A percentile compares a stretch with the other conserved stretches of the same genome.
Evolutionary conservation across 768 basidiomycete genomes (phyloP).

Genomic region (Tulasnella calospora): DNA sequence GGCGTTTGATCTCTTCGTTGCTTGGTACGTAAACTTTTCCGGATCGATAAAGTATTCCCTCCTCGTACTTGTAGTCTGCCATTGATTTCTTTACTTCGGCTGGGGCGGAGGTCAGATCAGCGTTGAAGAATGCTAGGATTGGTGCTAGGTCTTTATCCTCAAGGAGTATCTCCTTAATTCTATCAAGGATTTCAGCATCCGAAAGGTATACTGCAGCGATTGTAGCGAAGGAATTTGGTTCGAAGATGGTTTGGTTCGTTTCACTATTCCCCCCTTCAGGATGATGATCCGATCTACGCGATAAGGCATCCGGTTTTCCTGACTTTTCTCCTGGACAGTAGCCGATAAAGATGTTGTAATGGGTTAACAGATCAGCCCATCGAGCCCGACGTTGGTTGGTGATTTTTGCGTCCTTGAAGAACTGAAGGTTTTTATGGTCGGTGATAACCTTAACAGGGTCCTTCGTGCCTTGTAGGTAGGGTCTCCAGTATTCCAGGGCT

Average conservation of each 20-base stretch:
- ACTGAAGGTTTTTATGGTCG: conserved; percentile 27
- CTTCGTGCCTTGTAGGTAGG: conserved; percentile 30
- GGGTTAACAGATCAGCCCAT: conserved; percentile 40
- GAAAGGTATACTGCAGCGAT: too few relatives aligned
- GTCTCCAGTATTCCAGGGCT: conserved; percentile 33
- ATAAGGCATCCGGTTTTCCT: background rate
- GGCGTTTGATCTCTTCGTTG: too few relatives aligned
- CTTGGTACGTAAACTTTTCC: too few relatives aligned
- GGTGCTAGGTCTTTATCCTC: too few relatives aligned
- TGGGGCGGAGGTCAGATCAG: too few relatives aligned
- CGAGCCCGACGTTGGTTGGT: conserved; percentile 43
- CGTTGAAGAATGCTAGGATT: too few relatives aligned
- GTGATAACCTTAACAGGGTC: conserved; percentile 30
- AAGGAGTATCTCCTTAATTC: too few relatives aligned
- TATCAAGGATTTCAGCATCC: too few relatives aligned
- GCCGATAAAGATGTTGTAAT: conserved; percentile 38
- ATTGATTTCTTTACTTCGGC: too few relatives aligned
- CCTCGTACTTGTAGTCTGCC: too few relatives aligned
- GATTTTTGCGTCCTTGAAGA: conserved; percentile 18
- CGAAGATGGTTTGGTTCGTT: background rate
- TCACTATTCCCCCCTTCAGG: background rate
- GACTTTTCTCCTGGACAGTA: conserved; percentile 31
- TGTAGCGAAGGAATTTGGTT: too few relatives aligned
- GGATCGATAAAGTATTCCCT: too few relatives aligned
- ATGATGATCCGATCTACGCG: background rate